Percentiles rank a stretch among this genome's conserved stretches.
phyloP scores from a whole-genome alignment of 2,329 filamentous ascomycete species.

The Kalaharituber pfeilii region DNA sequence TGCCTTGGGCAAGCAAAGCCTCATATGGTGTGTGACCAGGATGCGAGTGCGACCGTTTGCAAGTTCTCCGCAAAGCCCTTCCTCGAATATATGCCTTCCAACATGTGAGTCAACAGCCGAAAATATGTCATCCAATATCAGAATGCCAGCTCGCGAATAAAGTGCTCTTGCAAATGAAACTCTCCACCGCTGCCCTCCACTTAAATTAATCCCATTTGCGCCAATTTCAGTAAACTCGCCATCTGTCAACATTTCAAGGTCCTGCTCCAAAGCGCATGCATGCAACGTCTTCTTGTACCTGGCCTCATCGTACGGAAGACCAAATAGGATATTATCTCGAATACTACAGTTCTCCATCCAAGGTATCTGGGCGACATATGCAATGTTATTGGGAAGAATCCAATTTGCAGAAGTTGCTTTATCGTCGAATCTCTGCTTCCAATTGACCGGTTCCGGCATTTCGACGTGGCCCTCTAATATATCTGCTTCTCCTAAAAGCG shows the following conservation, averaged over 20 bases:
- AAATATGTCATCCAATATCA: constrained; percentile 71
- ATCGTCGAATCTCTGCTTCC: constrained; percentile 41
- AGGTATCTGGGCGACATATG: constrained; percentile 61
- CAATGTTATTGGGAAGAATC: constrained; percentile 51
- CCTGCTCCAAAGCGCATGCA: constrained; percentile 57
- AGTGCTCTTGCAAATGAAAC: constrained; percentile 63
- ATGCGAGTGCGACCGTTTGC: constrained; percentile 55
- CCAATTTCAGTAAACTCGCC: constrained; percentile 69
- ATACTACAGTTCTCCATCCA: constrained; percentile 76
- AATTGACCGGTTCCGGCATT: constrained; percentile 32
- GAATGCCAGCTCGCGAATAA: constrained; percentile 58
- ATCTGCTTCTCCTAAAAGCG: constrained; percentile 60
- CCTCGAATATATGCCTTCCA: constrained; percentile 59
- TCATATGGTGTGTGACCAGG: constrained; percentile 64
- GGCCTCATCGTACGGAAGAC: constrained; percentile 48
- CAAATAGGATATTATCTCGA: constrained; percentile 62
- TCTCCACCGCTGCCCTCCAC: constrained; percentile 69
- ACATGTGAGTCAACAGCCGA: constrained; percentile 69
- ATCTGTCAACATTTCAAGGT: constrained; percentile 57
- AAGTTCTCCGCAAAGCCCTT: constrained; percentile 54
- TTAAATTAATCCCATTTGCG: constrained; percentile 68
- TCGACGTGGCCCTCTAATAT: constrained; percentile 45
- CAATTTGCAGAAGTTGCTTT: constrained; percentile 46
- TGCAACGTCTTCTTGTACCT: constrained; percentile 54
- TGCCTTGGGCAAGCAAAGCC: constrained; percentile 49